Evolutionary conservation across 2,329 filamentous ascomycete genomes (phyloP).

Genomic region (Chalaropsis thielavioides): DNA sequence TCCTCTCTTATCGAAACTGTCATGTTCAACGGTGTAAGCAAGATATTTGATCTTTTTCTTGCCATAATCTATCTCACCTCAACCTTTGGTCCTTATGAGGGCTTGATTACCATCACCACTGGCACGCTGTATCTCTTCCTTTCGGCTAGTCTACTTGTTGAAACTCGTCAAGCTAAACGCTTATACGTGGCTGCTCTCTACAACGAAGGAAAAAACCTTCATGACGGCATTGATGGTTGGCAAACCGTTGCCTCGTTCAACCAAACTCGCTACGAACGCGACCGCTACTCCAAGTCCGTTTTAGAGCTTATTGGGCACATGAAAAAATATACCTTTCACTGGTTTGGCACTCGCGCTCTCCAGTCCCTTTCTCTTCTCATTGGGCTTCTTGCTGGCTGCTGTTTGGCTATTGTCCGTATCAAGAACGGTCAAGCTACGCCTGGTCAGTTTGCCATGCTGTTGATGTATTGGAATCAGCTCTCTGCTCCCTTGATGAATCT

Average conservation of each 20-base stretch:
- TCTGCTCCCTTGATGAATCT: constrained; percentile 60
- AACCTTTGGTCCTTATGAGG: constrained; percentile 46
- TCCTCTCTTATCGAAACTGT: constrained; percentile 44
- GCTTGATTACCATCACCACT: constrained; percentile 46
- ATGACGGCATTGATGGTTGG: constrained; percentile 44
- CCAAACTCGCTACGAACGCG: constrained; percentile 42
- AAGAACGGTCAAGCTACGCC: constrained; percentile 44
- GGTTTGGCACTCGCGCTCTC: constrained; percentile 28
- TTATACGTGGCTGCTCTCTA: constrained; percentile 39
- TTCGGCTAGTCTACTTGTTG: constrained; percentile 36
- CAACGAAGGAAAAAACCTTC: constrained; percentile 40
- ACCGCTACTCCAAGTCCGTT: constrained; percentile 38
- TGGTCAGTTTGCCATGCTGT: constrained; percentile 54
- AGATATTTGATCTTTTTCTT: constrained; percentile 44
- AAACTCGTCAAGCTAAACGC: constrained; percentile 35
- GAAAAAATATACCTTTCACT: constrained; percentile 17
- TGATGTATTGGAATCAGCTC: constrained; percentile 62
- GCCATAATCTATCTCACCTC: constrained; percentile 46
- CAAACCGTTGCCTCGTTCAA: constrained; percentile 46
- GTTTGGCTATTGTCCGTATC: constrained; percentile 50
- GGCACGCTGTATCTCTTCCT: constrained; percentile 42
- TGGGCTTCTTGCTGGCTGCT: constrained; percentile 51
- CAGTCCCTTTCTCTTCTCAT: constrained; percentile 51
- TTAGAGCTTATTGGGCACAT: constrained; percentile 4
- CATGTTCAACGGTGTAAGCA: constrained; percentile 43